Base-by-base conservation (phyloP, 441 rosid species). In the Capsella rubella region DNA sequence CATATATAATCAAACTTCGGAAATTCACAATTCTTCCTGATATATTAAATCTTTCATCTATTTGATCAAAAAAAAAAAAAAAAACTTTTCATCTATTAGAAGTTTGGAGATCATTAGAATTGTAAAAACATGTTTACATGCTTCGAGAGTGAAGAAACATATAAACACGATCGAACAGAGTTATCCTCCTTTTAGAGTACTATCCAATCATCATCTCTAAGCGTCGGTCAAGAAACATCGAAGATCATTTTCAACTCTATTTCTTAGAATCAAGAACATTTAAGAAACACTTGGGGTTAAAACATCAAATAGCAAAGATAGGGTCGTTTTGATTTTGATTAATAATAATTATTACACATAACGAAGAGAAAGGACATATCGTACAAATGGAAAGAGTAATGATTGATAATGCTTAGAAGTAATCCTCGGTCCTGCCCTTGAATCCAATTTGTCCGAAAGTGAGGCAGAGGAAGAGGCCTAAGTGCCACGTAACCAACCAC, bases 381-480 rank as follows among this genome's bases (percentile, higher is more conserved):
- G 11, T 53, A 53, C 64, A 68, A 31, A 59, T 29, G 68, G 12
- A 8, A 34, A 59, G 18, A 49, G 14, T 2, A 16, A 14, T 64
- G 55, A 35, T 8, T 56, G 15, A 69, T 63, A 1, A 34, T 6
- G 5, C 47, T 83, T 69, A 70, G 62, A 92, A 93, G 84, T 92
- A 95, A 31, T 83, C 85, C 27, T 92, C 97, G 29, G 87, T 81
- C 90, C 96, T 90, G 52, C 97, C 97, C 75, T 90, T 90, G 84
- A 92, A 95, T 9, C 99, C 96, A 74, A 95, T 95, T 77, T 95
- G 97, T 49, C 97, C 97, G 72, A 90, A 95, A 9, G 97, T 90
- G 32, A 95, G 93, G 81, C 88, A 85, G 53, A 95, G 0, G 86
- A 95, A 95, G 69, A 95, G 71, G 4, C 97, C 97, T 3, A 92